These are phyloP conservation scores for Trametes pubescens DNA, from an alignment of 1,284 basidiomycete species.

Conservation along the genomic window DNA sequence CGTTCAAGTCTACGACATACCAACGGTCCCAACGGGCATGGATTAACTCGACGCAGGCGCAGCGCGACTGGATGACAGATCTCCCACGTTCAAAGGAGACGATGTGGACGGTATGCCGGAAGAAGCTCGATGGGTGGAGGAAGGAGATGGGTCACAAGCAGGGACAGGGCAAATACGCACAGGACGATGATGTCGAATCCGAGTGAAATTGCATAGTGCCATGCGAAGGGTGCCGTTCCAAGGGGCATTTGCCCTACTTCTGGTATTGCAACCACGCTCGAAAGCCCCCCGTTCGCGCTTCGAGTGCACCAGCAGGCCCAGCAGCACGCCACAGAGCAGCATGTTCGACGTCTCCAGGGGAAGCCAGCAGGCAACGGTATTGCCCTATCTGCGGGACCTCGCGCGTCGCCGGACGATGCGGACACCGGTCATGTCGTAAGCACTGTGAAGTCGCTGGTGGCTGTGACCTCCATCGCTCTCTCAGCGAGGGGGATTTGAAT, in stretches of 20 bases:
- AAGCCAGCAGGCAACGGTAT: not conserved
- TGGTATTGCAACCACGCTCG: not conserved
- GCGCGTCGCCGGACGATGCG: not conserved
- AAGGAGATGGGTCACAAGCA: not conserved
- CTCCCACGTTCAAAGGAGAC: not conserved
- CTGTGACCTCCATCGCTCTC: not conserved
- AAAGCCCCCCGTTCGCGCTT: not conserved
- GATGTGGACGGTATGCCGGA: not conserved
- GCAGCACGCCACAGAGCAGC: too few species aligned
- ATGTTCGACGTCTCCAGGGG: not conserved
- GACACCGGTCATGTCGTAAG: not conserved
- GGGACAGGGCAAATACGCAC: not conserved
- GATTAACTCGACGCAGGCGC: slow-evolving; percentile 25
- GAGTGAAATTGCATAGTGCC: too few species aligned
- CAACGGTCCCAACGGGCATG: slow-evolving; percentile 40
- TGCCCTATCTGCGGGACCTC: not conserved
- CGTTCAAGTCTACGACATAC: slow-evolving; percentile 32
- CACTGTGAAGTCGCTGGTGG: not conserved
- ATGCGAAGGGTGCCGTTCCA: not conserved
- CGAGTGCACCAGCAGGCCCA: not conserved
- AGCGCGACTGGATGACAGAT: not conserved
- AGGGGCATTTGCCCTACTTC: not conserved
- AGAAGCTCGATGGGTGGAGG: not conserved
- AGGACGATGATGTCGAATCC: not conserved
- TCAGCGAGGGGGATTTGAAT: not conserved